Percentiles rank a stretch among this genome's conserved stretches.
Evolutionary conservation across 495 filamentous ascomycete species (phyloP).

Genomic region (Penicillium herquei): DNA sequence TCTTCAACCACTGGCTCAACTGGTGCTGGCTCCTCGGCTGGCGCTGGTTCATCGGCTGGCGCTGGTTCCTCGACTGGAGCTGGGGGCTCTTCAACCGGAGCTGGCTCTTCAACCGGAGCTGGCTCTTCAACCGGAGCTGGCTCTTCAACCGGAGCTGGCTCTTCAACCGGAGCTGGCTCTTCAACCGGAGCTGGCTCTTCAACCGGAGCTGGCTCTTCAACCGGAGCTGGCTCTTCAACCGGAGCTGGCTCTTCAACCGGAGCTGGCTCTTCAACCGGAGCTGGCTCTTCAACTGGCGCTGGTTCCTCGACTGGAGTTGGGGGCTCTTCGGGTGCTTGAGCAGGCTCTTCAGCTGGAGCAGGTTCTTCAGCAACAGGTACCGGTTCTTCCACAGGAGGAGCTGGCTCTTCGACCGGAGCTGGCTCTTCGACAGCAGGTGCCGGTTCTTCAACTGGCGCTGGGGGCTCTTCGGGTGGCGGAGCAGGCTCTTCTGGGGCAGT

Average conservation of each 20-base stretch:
- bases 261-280: slow-evolving; percentile 4
- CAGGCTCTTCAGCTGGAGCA: not conserved
- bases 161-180: slow-evolving; percentile 5
- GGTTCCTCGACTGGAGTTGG: slow-evolving; percentile 4
- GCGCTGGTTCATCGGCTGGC: not conserved
- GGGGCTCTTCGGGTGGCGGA: not conserved
- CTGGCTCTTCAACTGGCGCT: not conserved
- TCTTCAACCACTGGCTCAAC: slow-evolving; percentile 11
- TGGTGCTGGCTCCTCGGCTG: slow-evolving; percentile 1
- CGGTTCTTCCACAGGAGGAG: not conserved
- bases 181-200: not conserved
- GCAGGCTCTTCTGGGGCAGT: slow-evolving; percentile 8
- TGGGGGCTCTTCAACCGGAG: not conserved
- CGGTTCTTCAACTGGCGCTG: not conserved
- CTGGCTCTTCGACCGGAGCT: slow-evolving; percentile 1
- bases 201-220: not conserved
- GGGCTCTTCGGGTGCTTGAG: not conserved
- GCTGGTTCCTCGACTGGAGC: not conserved
- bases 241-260: slow-evolving; percentile 1
- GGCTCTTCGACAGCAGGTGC: slow-evolving; percentile 1
- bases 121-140: slow-evolving; percentile 6
- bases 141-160: not conserved
- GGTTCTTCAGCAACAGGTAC: slow-evolving; percentile 2
- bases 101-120: not conserved
- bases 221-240: not conserved